Conservation (phyloP, 306 rosid genomes). For the Rosa rugosa region DNA sequence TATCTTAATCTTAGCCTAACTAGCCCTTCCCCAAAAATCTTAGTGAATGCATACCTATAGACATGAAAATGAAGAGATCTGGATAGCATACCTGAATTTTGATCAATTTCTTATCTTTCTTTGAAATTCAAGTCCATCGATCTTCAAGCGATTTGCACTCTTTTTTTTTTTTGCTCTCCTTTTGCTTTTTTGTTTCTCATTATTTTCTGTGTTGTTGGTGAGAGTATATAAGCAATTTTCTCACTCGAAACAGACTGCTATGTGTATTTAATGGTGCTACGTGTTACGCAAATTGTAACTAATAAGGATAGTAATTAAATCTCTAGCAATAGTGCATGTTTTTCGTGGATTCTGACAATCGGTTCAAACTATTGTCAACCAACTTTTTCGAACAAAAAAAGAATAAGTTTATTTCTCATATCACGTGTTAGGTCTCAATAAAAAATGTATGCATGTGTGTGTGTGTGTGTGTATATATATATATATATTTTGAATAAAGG, state of each 20-base stretch:
- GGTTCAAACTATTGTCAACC: background rate
- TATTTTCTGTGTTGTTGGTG: background rate
- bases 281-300: background rate
- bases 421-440: background rate
- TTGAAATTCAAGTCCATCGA: background rate
- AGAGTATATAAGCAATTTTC: background rate
- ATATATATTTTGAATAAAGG: too few species aligned
- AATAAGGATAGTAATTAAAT: background rate
- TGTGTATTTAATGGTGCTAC: background rate
- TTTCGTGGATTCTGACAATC: background rate
- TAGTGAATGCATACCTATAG: background rate
- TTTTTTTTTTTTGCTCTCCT: background rate
- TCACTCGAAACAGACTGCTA: background rate
- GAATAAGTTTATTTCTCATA: background rate
- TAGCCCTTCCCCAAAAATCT: too few species aligned
- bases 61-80: background rate
- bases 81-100: constrained; percentile 4
- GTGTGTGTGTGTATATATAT: too few species aligned
- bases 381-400: background rate
- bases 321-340: background rate
- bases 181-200: background rate
- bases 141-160: background rate
- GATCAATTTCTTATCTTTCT: background rate
- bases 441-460: background rate
- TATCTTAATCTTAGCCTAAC: background rate